Conservation (phyloP, 2,329 filamentous ascomycete genomes). For the Penicillium occitanis region DNA sequence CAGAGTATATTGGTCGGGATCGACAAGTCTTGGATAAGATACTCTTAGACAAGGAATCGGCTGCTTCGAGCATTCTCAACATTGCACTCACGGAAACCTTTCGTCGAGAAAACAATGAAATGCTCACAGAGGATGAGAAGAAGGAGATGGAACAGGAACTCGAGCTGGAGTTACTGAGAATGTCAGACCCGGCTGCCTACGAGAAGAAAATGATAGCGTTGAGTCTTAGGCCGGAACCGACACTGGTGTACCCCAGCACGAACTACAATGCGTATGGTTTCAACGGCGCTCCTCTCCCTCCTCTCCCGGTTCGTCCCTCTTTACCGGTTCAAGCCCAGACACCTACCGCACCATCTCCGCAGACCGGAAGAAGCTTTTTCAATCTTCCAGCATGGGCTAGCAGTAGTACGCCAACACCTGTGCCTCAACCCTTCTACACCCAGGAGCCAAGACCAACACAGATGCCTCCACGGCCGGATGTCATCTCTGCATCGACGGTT, state of each 20-base stretch:
- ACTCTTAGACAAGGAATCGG: slow-evolving; percentile 27
- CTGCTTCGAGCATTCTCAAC: slow-evolving; percentile 31
- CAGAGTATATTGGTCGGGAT: slow-evolving; percentile 59
- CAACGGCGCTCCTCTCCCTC: neutral
- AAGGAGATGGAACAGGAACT: slow-evolving; percentile 53
- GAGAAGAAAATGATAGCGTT: slow-evolving; percentile 24
- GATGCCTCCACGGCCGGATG: neutral
- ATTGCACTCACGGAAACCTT: slow-evolving; percentile 72
- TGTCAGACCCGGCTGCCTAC: slow-evolving; percentile 39
- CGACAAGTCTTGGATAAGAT: slow-evolving; percentile 59
- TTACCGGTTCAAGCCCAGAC: neutral
- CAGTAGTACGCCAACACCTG: neutral
- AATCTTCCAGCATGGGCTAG: slow-evolving; percentile 5
- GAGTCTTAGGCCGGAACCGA: slow-evolving; percentile 1
- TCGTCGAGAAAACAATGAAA: slow-evolving; percentile 65
- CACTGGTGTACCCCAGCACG: neutral
- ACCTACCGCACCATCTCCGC: neutral
- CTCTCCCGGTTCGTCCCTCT: neutral
- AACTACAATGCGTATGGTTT: neutral
- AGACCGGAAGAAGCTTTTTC: slow-evolving; percentile 10
- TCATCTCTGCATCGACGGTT: neutral
- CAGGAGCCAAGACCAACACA: neutral
- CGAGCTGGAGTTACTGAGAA: slow-evolving; percentile 41
- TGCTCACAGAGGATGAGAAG: slow-evolving; percentile 62
- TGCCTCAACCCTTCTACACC: neutral